Base-by-base conservation (phyloP, 306 rosid species). In the Mimosa pudica region DNA sequence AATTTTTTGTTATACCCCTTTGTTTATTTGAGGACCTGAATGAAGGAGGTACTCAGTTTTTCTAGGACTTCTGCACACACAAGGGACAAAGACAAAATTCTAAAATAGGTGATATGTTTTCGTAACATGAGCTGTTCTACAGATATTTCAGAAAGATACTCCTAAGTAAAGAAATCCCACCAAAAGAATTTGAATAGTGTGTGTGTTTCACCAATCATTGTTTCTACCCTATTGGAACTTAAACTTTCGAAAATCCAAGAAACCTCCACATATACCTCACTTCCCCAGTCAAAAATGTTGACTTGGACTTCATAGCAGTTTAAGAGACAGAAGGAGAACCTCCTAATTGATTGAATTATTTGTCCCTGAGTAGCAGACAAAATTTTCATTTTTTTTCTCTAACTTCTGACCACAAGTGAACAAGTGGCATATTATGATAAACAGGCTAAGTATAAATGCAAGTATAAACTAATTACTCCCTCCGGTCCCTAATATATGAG, bases 201-300 rank as follows among this genome's bases (percentile, higher is more conserved):
- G 44, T 70, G 30, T 74, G 52, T 24, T 76, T 79, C 61, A 32
- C 63, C 73, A 83, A 76, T 32, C 42, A 36, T 17, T 16, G 38
- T 17, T 4, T 24, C 78, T 61, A 68, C 78, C 76, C 35, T 18
- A 24, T 18, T 45, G 84, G 64, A 80, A 77, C 46, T 83, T 68
- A 55, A 48, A 62, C 70, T 36, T 46, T 45, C 32, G 38, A 38
- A 80, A 86, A 67, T 61, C 55, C 80, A 51, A 33, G 49, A 79
- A 76, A 51, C 68, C 60, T 82, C 80, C 54, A 64, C 79, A 70
- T 54, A 63, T 75, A 51, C 63, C 75, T 62, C 76, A 79, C 69
- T 70, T 81, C 71, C 79, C 81, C 46, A 36, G 61, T 47, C 75
- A 85, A 78, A 66, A 64, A 18, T 75, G 78, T 62, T 67, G 70